Conservation (phyloP, 768 basidiomycete genomes). For the Lentinula sp. region DNA sequence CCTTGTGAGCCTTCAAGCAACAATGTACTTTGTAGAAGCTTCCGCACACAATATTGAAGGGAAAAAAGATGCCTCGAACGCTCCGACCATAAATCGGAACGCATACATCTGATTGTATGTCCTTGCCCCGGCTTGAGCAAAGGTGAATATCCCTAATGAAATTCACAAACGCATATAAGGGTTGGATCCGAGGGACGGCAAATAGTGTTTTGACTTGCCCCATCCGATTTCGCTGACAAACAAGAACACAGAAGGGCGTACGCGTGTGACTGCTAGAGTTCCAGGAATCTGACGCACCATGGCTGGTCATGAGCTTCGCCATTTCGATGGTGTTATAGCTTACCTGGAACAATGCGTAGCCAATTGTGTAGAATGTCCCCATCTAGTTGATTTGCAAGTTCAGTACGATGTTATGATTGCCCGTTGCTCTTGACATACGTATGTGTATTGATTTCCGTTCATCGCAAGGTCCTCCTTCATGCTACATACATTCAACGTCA, state of each 20-base stretch:
- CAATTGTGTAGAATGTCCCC: conserved; percentile 20
- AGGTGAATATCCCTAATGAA: conserved; percentile 14
- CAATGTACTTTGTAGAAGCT: no score
- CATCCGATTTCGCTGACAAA: conserved; percentile 17
- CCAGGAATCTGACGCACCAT: conserved; percentile 13
- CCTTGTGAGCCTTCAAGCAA: not conserved
- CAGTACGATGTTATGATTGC: not conserved
- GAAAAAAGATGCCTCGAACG: conserved; percentile 19
- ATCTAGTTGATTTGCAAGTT: conserved; percentile 9
- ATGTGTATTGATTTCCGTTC: conserved; percentile 18
- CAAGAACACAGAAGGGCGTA: conserved; percentile 16
- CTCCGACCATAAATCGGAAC: conserved; percentile 17
- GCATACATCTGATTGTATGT: conserved; percentile 18
- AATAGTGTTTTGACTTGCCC: conserved; percentile 9
- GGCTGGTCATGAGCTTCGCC: not conserved
- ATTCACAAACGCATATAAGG: not conserved
- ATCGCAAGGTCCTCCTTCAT: conserved; percentile 20
- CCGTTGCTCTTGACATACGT: not conserved
- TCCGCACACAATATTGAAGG: conserved; percentile 10
- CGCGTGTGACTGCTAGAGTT: conserved; percentile 17
- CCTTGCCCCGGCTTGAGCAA: conserved; percentile 18
- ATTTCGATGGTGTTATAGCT: not conserved
- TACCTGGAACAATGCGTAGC: conserved; percentile 14
- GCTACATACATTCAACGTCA: conserved; percentile 4
- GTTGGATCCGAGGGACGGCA: no score